Conservation (phyloP, 371 early-diverging fungal species). For the Coemansia sp. region DNA sequence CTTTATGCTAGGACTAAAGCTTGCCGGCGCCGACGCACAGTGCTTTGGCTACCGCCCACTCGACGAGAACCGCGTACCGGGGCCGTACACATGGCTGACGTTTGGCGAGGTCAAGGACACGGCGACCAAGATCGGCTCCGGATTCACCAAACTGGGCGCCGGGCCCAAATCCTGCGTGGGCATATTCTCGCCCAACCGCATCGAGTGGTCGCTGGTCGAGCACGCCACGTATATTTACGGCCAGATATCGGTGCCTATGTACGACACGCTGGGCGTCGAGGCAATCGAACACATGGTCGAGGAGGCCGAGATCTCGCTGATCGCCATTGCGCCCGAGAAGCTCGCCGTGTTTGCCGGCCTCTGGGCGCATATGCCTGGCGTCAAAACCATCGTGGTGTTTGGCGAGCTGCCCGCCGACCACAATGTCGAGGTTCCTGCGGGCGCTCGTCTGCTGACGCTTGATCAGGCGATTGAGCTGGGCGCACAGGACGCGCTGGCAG, state of each 20-base stretch:
- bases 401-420: constrained; percentile 54
- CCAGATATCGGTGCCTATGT: constrained; percentile 84
- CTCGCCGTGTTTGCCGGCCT: constrained; percentile 55
- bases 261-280: constrained; percentile 93
- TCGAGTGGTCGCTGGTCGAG: constrained; percentile 92
- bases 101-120: constrained; percentile 54
- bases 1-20: constrained; percentile 37
- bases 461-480: constrained; percentile 54
- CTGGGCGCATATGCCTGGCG: constrained; percentile 44
- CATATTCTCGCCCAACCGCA: constrained; percentile 79
- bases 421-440: constrained; percentile 50
- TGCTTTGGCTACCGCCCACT: constrained; percentile 57
- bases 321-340: constrained; percentile 66
- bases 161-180: constrained; percentile 51
- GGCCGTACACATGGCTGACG: constrained; percentile 77
- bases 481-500: constrained; percentile 48
- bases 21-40: constrained; percentile 28
- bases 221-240: constrained; percentile 57
- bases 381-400: constrained; percentile 75
- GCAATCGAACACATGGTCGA: constrained; percentile 66
- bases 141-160: constrained; percentile 66
- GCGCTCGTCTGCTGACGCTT: constrained; percentile 40
- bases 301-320: constrained; percentile 64
- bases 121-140: constrained; percentile 36
- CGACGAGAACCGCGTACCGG: constrained; percentile 55